These are phyloP conservation scores for Parachlorella kessleri DNA, from an alignment of 139 green algal genomes.

Conservation along the genomic window DNA sequence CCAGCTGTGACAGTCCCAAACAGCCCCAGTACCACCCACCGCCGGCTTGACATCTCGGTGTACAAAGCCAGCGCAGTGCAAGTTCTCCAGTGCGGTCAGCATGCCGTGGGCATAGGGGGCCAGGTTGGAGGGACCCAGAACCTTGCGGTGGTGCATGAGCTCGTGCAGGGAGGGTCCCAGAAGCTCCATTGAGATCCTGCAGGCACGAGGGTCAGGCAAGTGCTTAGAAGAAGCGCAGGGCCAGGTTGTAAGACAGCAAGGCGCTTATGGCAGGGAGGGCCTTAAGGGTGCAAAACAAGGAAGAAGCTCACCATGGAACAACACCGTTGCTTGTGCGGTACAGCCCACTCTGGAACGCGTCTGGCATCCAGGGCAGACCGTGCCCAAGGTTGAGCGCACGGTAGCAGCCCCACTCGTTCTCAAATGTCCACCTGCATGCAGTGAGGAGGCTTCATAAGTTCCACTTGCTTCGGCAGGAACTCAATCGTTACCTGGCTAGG, in stretches of 20 bases:
- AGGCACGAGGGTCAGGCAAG: neutral
- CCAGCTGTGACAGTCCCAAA: no score
- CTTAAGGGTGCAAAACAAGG: no score
- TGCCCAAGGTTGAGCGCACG: neutral
- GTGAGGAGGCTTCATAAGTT: no score
- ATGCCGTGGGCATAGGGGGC: conserved; percentile 18
- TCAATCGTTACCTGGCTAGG: no score
- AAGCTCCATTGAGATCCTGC: conserved; percentile 44
- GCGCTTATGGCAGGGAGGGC: no score
- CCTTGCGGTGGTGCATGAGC: neutral
- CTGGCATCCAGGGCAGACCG: conserved; percentile 14
- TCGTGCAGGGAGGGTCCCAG: conserved; percentile 21
- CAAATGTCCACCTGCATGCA: conserved; percentile 3
- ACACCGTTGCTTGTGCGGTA: neutral
- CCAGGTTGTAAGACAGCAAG: no score
- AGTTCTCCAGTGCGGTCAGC: conserved; percentile 41
- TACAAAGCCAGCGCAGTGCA: conserved; percentile 33
- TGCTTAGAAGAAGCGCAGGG: no score
- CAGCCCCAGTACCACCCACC: no score
- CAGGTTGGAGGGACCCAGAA: neutral
- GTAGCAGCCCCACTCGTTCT: conserved; percentile 26
- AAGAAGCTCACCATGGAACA: conserved; percentile 20
- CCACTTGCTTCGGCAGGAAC: no score
- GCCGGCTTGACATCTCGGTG: conserved; percentile 54
- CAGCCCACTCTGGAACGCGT: conserved; percentile 14